Conservation (phyloP, 1,139 yeast species). For the Debaryomycetaceae sp. region DNA sequence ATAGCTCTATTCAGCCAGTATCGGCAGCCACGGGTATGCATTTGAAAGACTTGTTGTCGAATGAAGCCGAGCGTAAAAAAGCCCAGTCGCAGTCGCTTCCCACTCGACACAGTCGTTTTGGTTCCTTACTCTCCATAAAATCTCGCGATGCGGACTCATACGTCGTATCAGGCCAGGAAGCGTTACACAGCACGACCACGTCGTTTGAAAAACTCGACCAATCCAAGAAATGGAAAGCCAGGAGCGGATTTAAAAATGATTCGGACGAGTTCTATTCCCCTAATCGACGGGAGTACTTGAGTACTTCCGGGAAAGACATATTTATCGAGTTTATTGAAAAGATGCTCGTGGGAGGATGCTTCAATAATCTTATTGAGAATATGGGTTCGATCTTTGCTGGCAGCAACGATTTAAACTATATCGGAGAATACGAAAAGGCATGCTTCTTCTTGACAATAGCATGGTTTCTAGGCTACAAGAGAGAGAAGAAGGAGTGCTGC, state of each 20-base stretch:
- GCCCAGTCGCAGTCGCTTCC: conserved; percentile 42
- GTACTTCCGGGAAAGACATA: neutral
- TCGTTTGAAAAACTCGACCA: conserved; percentile 48
- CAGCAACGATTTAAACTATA: conserved; percentile 26
- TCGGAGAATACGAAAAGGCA: conserved; percentile 30
- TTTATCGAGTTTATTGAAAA: conserved; percentile 35
- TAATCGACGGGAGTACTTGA: conserved; percentile 5
- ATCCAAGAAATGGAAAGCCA: conserved; percentile 54
- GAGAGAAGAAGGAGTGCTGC: conserved; percentile 9
- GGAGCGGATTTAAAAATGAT: conserved; percentile 31
- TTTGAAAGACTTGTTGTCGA: conserved; percentile 43
- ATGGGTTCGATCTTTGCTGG: conserved; percentile 35
- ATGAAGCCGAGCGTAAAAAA: conserved; percentile 46
- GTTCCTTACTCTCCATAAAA: conserved; percentile 68
- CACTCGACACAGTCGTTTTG: conserved; percentile 85
- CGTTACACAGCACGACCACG: conserved; percentile 33
- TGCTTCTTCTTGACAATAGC: conserved; percentile 49
- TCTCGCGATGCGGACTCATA: conserved; percentile 48
- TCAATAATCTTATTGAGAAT: conserved; percentile 51
- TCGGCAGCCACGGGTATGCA: conserved; percentile 23
- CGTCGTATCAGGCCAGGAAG: conserved; percentile 67
- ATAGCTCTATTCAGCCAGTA: conserved; percentile 9
- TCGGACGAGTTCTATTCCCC: conserved; percentile 28
- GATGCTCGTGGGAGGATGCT: conserved; percentile 61
- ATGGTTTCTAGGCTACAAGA: conserved; percentile 51